Evolutionary conservation across 2,329 filamentous ascomycete species (phyloP), one percentile per base, ranked within the genome.

Genomic region (Aspergillus fructus): DNA sequence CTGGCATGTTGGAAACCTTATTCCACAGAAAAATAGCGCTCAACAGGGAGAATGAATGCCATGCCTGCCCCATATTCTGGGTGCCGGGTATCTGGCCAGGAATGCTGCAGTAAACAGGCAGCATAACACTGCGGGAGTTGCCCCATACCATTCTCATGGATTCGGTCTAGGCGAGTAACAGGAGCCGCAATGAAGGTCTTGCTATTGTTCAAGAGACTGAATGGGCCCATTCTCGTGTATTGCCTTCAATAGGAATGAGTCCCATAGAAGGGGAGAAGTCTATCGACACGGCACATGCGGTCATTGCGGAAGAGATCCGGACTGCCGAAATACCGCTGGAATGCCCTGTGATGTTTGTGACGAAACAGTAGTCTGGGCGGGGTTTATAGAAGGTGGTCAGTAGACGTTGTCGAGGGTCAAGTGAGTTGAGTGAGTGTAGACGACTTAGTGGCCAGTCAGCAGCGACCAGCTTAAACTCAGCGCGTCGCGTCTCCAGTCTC

Each of bases 1-100:
- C 27, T 50, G 55, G 55, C 12, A 58, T 58, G 55, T 47, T 23
- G 3, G 7, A 57, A 49, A 46, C 30, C 30, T 54, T 52, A 27
- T 45, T 15, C 5, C 24, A 15, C 30, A 21, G 19, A n/a, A 42
- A 55, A 55, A 19, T 39, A 27, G 27, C 7, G 15, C 39, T 48
- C 17, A 27, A 45, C 45, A 27, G 19, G 39, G 45, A 49, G 15
- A 11, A 7, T 37, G 40, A 37, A 49, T 49, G 39, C 55, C 45
- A 53, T 49, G 12, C 33, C 19, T 46, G 19, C 45, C 24, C 46
- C 40, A 46, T 30, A 21, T 19, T 50, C 53, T 48, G n/a, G 46
- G 52, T 9, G 15, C 45, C 27, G 21, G 37, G 23, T 39, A 23
- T 52, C 17, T 12, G 33, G 27, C 33, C 13, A 50, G 24, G 55